Percentiles rank a stretch among this genome's conserved stretches.
Conservation (phyloP, 2,329 filamentous ascomycete genomes). For the Alternaria angustiovoidea region DNA sequence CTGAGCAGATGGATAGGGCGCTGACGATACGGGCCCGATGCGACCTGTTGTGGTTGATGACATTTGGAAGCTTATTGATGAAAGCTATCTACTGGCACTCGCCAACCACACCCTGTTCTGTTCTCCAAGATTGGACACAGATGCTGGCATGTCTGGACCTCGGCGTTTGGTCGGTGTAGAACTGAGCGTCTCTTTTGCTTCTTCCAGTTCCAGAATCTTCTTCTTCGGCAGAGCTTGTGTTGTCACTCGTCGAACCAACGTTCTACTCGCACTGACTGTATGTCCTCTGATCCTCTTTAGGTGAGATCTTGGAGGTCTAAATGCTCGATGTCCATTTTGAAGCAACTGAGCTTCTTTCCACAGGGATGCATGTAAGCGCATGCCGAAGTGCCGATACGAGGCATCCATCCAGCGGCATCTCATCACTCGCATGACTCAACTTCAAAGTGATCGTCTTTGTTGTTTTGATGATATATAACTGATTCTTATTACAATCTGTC, state of each 20-base stretch:
- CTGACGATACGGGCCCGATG: neutral
- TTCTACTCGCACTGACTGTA: neutral
- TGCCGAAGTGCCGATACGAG: constrained; percentile 18
- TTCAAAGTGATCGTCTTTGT: neutral
- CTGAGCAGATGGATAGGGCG: neutral
- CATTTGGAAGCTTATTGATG: neutral
- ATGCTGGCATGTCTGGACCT: neutral
- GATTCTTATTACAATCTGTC: neutral
- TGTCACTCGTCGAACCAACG: neutral
- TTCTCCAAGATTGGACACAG: neutral
- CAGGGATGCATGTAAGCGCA: neutral
- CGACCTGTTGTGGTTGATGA: neutral
- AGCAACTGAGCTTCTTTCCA: neutral
- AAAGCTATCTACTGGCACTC: neutral
- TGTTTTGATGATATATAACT: neutral
- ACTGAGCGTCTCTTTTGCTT: neutral
- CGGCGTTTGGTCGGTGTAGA: neutral
- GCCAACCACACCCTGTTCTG: neutral
- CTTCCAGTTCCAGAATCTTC: neutral
- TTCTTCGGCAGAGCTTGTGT: neutral
- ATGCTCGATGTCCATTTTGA: neutral
- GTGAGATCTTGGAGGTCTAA: neutral
- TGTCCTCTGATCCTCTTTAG: neutral
- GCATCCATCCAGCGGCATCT: constrained; percentile 1
- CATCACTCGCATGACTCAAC: neutral